These are phyloP conservation scores for Eruca vesicaria DNA, from an alignment of 441 rosid species.

Conservation along the genomic window DNA sequence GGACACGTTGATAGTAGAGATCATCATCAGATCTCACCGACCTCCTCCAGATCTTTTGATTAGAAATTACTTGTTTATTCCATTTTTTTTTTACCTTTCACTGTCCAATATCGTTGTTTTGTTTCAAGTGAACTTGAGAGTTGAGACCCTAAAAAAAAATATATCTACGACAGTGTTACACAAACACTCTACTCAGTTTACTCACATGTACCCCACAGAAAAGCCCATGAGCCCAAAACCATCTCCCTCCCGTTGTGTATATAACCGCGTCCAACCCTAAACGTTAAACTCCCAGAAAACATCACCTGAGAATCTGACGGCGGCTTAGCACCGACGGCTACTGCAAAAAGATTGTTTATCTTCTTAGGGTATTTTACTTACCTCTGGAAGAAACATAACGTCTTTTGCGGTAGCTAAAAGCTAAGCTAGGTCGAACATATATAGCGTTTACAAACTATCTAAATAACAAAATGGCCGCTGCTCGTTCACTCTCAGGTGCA, in stretches of 20 bases:
- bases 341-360: constrained; percentile 26
- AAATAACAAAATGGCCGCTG: constrained; percentile 25
- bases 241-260: not conserved
- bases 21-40: constrained; percentile 14
- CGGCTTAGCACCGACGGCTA: constrained; percentile 27
- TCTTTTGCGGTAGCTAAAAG: constrained; percentile 26
- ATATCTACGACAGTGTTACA: not conserved
- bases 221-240: constrained; percentile 23
- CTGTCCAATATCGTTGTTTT: not conserved
- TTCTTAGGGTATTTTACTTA: not conserved
- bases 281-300: constrained; percentile 9
- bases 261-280: constrained; percentile 7
- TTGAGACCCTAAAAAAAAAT: not conserved
- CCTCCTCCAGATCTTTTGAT: constrained; percentile 8
- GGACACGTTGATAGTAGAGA: constrained; percentile 5
- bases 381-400: constrained; percentile 6
- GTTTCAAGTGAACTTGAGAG: not conserved
- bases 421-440: too few relatives aligned
- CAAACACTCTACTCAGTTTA: not conserved
- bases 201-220: not conserved
- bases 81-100: not conserved
- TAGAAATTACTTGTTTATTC: constrained; percentile 11
- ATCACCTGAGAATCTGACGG: constrained; percentile 30
- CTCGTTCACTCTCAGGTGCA: constrained; percentile 28
- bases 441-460: too few relatives aligned